Base-by-base conservation (phyloP, 345 rosid species). In the Eucalyptus coolabah region DNA sequence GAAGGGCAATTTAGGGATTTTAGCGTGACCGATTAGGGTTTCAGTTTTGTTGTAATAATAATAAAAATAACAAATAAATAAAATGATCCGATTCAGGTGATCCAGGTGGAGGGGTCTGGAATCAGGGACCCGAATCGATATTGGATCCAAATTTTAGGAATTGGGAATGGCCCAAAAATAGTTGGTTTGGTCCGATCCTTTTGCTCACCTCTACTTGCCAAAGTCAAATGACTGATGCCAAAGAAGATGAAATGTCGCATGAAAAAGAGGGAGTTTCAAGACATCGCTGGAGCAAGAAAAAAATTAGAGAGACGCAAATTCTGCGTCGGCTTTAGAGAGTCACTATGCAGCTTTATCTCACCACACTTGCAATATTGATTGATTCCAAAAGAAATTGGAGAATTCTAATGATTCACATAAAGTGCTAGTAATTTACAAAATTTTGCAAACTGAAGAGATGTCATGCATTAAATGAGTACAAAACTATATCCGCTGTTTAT, bases 261-360 rank as follows among this genome's bases (percentile, higher is more conserved):
- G 7, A 26, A 59, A 12, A 26, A 26, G 30, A 5, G 67, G 15
- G 5, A 12, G n/a, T 59, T 10, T 59, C n/a, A 0, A 59, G 69
- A 12, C 17, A 28, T 6, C 17, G 2, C 8, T 3, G 1, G 16
- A 30, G 69, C 32, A 11, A 0, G 4, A 60, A 60, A 28, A 60
- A 28, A 13, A 8, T 63, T 12, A 2, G 69, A 63, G 34, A 2
- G 34, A 60, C 2, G 17, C 69, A 28, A 60, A 60, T 13, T 28
- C 17, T 28, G 1, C 1, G 8, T 63, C 1, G 32, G 17, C 32
- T 63, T 30, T 0, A 2, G 9, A 63, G 15, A 28, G 34, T 63
- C 4, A 3, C 2, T 8, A 14, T 13, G 4, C 5, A 60, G 7
- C 69, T 63, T 28, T 15, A 63, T 63, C 18, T 30, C 69, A 13